Evolutionary conservation across 495 filamentous ascomycete genomes (phyloP).

Genomic region (Tetracladium setigerum): DNA sequence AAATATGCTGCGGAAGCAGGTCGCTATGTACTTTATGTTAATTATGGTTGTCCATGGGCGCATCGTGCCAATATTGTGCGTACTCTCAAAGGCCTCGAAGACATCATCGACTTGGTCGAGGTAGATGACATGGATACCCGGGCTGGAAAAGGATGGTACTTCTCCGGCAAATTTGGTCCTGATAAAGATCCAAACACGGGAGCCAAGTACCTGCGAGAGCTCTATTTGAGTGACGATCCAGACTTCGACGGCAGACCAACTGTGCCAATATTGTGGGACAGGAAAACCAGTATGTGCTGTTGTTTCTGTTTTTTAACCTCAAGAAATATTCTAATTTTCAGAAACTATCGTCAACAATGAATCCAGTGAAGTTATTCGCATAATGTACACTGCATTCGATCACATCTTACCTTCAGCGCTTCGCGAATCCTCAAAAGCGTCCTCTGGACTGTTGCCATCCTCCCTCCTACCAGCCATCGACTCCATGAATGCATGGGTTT

Average conservation of each 20-base stretch:
- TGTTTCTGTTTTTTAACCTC: too few relatives aligned
- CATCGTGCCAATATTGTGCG: conserved; percentile 50
- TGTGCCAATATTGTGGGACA: conserved; percentile 75
- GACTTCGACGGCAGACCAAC: conserved; percentile 66
- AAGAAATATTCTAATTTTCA: too few relatives aligned
- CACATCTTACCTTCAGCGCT: conserved; percentile 53
- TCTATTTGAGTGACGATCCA: conserved; percentile 62
- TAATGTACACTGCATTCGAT: conserved; percentile 65
- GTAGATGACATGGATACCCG: conserved; percentile 31
- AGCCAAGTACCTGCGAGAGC: conserved; percentile 49
- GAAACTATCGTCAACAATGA: conserved; percentile 27
- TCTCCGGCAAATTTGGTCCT: conserved; percentile 37
- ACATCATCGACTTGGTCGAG: conserved; percentile 53
- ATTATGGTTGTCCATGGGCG: conserved; percentile 51
- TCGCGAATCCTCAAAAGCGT: conserved; percentile 43
- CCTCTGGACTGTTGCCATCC: conserved; percentile 59
- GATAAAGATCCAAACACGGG: conserved; percentile 55
- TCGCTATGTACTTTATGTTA: conserved; percentile 64
- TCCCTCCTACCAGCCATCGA: conserved; percentile 59
- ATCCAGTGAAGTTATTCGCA: conserved; percentile 67
- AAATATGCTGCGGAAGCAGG: conserved; percentile 62
- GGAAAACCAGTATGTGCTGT: too few relatives aligned
- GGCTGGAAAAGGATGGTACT: conserved; percentile 32
- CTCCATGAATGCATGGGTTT: conserved; percentile 71
- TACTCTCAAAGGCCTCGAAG: conserved; percentile 45